Conservation (phyloP, 495 filamentous ascomycete genomes). For the Pseudoneurospora amorphoporcata region DNA sequence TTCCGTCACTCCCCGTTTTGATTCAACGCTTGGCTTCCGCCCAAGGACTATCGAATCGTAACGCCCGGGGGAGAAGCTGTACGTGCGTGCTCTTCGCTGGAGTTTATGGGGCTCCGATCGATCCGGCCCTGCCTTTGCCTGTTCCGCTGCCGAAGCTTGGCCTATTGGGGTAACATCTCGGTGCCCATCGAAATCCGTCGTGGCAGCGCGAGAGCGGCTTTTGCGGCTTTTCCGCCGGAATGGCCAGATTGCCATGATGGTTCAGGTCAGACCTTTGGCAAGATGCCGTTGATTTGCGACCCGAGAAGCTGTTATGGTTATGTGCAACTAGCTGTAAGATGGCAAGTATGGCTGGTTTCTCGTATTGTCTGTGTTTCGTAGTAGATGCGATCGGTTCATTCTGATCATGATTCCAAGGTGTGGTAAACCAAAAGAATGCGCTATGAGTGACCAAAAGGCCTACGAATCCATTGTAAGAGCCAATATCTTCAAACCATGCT, state of each 20-base stretch:
- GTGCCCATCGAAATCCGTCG: conserved; percentile 21
- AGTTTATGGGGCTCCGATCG: conserved; percentile 36
- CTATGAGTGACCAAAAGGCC: neutral
- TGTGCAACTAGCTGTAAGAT: neutral
- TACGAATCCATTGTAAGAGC: conserved; percentile 5
- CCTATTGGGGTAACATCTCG: conserved; percentile 9
- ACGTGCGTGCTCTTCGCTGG: conserved; percentile 36
- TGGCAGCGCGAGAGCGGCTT: conserved; percentile 31
- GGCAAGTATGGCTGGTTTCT: conserved; percentile 1
- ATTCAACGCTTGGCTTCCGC: conserved; percentile 15
- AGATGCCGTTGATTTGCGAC: neutral
- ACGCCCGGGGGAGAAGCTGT: conserved; percentile 45
- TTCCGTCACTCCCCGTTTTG: conserved; percentile 23
- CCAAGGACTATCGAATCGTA: conserved; percentile 34
- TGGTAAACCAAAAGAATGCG: neutral
- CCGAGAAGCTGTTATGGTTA: neutral
- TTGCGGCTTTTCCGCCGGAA: conserved; percentile 58
- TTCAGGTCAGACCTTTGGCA: neutral
- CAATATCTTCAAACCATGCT: conserved; percentile 17
- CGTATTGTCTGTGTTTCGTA: conserved; percentile 1
- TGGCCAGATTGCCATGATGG: conserved; percentile 63
- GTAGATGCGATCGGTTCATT: conserved; percentile 13
- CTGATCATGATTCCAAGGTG: conserved; percentile 7
- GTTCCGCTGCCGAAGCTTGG: conserved; percentile 10
- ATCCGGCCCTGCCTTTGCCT: conserved; percentile 13